Evolutionary conservation across 2,329 filamentous ascomycete species (phyloP), one percentile per base, ranked within the genome.

Genomic region (Xylaria digitata): DNA sequence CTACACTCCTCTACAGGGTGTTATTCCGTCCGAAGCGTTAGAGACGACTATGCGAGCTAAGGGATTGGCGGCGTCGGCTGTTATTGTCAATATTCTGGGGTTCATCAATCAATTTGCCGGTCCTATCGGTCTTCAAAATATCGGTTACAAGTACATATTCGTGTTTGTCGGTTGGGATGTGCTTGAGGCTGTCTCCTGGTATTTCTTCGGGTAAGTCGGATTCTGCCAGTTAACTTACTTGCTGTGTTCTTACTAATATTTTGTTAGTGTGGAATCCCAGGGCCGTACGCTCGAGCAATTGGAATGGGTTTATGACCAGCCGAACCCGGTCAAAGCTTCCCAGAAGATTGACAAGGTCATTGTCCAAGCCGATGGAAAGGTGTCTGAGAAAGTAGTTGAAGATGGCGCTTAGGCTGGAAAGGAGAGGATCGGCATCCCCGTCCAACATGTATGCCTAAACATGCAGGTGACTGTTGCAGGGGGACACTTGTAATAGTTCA

Each of bases 161-260:
- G 80, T 84, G 46, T 85, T 84, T 62, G 82, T 84, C 4, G 82
- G 78, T 34, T 85, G 83, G 82, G 82, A 85, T 70, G 2, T 81
- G 3, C 6, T 84, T 48, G 82, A 84, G 71, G 67, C 80, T 8
- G 49, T 65, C 26, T 37, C 61, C 11, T 84, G 82, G 82, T 84
- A 80, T 67, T 68, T 84, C 50, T 83, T 84, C 63, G 77, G 81
- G 82, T 84, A 77, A 70, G 80, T 55, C 49, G 6, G 8, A 26
- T 56, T 43, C 26, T 34, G 17, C 11, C 21, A 45, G 13, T 21
- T n/a, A n/a, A n/a, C n/a, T 17, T 21, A 19, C 43, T 17, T 40
- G 1, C 3, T 46, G 23, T 49, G 30, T 7, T 37, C 19, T 15
- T 43, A 30, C 70, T 74, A 48, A 72, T 55, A 40, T n/a, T 17